Conservation (phyloP, 2,329 filamentous ascomycete species). For the Didymellaceae sp. region DNA sequence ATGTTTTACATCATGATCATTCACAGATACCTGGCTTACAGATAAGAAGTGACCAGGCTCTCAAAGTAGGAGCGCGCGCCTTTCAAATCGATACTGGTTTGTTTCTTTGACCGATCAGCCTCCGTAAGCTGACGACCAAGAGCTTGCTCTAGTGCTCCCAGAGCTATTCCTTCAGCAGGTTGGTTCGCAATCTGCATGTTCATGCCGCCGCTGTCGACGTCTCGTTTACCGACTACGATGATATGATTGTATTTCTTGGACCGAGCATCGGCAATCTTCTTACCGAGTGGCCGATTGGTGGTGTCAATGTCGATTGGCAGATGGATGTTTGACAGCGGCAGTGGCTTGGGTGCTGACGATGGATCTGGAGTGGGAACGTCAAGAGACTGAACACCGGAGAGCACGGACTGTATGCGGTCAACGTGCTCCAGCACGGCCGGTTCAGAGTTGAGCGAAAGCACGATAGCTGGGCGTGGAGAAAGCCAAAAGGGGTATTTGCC, state of each 20-base stretch:
- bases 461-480: conserved; percentile 76
- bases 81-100: conserved; percentile 22
- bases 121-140: conserved; percentile 22
- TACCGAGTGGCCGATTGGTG: conserved; percentile 65
- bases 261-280: conserved; percentile 77
- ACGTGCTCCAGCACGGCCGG: conserved; percentile 59
- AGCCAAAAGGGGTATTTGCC: conserved; percentile 87
- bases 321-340: conserved; percentile 62
- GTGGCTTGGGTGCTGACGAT: conserved; percentile 41
- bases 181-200: conserved; percentile 47
- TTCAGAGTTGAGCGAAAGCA: conserved; percentile 74
- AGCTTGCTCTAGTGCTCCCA: conserved; percentile 44
- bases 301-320: conserved; percentile 75
- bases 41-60: conserved; percentile 32
- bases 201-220: conserved; percentile 35
- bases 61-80: conserved; percentile 42
- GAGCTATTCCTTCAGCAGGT: conserved; percentile 39
- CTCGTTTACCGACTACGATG: conserved; percentile 67
- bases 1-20: background rate
- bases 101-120: conserved; percentile 24
- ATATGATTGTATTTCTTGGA: conserved; percentile 75
- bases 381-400: conserved; percentile 35
- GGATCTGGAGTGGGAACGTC: conserved; percentile 17
- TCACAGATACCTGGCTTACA: conserved; percentile 29
- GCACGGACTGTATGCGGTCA: conserved; percentile 47